These are phyloP conservation scores for Cytospora piceicola DNA, from an alignment of 2,329 filamentous ascomycete species.

Conservation along the genomic window DNA sequence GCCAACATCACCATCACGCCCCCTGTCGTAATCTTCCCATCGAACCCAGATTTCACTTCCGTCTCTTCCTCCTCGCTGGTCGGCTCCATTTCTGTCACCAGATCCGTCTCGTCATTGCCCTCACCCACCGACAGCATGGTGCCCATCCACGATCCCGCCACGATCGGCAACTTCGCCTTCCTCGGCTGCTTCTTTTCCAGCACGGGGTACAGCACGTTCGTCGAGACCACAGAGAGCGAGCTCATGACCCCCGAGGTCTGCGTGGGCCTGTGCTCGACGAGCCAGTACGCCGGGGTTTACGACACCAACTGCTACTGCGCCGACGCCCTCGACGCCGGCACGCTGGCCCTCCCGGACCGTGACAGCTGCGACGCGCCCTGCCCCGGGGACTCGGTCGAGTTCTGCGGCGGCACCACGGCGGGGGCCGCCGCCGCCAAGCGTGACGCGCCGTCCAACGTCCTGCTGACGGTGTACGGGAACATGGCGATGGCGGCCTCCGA, in stretches of 20 bases:
- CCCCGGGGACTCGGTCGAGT: slow-evolving; percentile 45
- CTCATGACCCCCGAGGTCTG: slow-evolving; percentile 29
- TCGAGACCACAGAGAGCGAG: slow-evolving; percentile 29
- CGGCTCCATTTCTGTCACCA: slow-evolving; percentile 15
- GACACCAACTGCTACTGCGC: slow-evolving; percentile 50
- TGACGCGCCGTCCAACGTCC: slow-evolving; percentile 38
- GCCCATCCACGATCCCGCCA: slow-evolving; percentile 20
- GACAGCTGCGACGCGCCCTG: slow-evolving; percentile 45
- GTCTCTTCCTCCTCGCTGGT: background rate
- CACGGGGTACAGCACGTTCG: slow-evolving; percentile 54
- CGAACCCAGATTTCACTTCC: background rate
- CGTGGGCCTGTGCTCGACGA: slow-evolving; percentile 13
- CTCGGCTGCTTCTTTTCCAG: slow-evolving; percentile 39
- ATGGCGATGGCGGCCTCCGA: slow-evolving; percentile 35
- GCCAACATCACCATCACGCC: background rate
- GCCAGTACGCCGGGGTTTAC: slow-evolving; percentile 25
- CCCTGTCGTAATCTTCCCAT: background rate
- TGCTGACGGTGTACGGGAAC: slow-evolving; percentile 51
- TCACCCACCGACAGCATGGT: slow-evolving; percentile 23
- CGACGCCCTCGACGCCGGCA: slow-evolving; percentile 44
- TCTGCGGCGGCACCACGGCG: slow-evolving; percentile 47
- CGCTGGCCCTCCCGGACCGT: slow-evolving; percentile 41
- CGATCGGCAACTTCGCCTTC: slow-evolving; percentile 25
- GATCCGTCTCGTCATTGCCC: slow-evolving; percentile 8
- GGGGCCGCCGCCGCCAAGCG: slow-evolving; percentile 29